Conservation (phyloP, 495 filamentous ascomycete genomes). For the Parathielavia appendiculata region DNA sequence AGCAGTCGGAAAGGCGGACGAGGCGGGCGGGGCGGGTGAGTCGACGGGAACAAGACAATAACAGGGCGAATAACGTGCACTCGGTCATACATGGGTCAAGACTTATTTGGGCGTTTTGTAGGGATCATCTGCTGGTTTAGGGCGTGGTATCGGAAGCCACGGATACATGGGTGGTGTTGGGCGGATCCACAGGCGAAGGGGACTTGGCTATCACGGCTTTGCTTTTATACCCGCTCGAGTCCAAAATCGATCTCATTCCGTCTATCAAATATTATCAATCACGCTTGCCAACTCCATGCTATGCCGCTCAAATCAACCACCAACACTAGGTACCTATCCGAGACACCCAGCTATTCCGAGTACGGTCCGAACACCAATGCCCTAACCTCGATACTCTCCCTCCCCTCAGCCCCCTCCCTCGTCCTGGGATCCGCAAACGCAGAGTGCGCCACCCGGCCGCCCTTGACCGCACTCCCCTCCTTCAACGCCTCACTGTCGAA, state of each 20-base stretch:
- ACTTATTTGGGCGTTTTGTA: not conserved
- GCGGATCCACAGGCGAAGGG: not conserved
- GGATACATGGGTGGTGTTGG: slow-evolving; percentile 2
- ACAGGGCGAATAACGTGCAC: not conserved
- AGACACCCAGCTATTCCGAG: slow-evolving; percentile 12
- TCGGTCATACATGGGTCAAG: not conserved
- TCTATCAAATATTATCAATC: not conserved
- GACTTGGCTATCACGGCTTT: not conserved
- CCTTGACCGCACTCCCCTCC: slow-evolving; percentile 45
- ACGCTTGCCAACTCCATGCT: not conserved
- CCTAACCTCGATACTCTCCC: slow-evolving; percentile 85
- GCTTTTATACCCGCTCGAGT: slow-evolving; percentile 5
- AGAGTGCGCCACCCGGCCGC: slow-evolving; percentile 69
- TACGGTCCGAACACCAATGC: slow-evolving; percentile 73
- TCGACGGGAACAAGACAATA: not conserved
- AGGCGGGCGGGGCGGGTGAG: slow-evolving; percentile 26
- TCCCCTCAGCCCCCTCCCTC: slow-evolving; percentile 50
- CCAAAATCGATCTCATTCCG: not conserved
- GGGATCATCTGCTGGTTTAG: not conserved
- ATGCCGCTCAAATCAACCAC: not conserved
- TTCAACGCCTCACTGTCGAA: slow-evolving; percentile 59
- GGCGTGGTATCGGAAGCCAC: not conserved
- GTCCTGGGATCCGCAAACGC: slow-evolving; percentile 74
- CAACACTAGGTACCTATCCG: not conserved
- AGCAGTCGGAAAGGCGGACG: slow-evolving; percentile 34